phyloP scores from a whole-genome alignment of 306 rosid genomes.

The Fragaria iinumae region DNA sequence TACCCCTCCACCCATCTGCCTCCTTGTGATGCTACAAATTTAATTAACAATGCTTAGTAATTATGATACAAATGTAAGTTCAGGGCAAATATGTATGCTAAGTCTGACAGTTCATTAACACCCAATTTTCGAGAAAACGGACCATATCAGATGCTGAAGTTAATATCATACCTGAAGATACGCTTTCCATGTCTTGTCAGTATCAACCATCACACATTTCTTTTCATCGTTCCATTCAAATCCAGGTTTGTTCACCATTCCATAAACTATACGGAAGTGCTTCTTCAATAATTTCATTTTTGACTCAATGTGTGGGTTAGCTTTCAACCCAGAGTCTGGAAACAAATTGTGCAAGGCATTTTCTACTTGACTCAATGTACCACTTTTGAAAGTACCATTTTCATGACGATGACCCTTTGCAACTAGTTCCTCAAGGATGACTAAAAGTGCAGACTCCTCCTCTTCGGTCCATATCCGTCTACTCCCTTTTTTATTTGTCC shows the following conservation, averaged over 20 bases:
- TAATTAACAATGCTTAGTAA: neutral
- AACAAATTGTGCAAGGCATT: neutral
- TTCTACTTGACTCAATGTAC: slow-evolving; percentile 12
- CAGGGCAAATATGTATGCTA: neutral
- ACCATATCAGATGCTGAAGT: neutral
- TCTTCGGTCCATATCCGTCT: slow-evolving; percentile 2
- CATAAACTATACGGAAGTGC: slow-evolving; percentile 1
- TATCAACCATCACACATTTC: slow-evolving; percentile 21
- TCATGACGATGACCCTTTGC: neutral
- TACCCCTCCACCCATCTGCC: slow-evolving; percentile 15
- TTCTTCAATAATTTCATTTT: slow-evolving; percentile 16
- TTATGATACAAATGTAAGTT: neutral
- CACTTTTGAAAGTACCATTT: slow-evolving; percentile 17
- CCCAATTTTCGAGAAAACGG: neutral
- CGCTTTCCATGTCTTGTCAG: slow-evolving; percentile 12
- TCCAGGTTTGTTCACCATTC: slow-evolving; percentile 10
- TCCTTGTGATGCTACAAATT: slow-evolving; percentile 22
- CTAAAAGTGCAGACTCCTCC: slow-evolving; percentile 16
- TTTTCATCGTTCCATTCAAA: slow-evolving; percentile 14
- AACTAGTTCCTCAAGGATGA: slow-evolving; percentile 4
- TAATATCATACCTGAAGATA: slow-evolving; percentile 13
- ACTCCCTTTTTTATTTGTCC: neutral
- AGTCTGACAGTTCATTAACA: neutral
- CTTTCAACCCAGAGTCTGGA: slow-evolving; percentile 12
- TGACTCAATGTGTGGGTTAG: slow-evolving; percentile 17